Evolutionary conservation across 192 early-diverging fungal genomes (phyloP).

Genomic region (Gamsiella multidivaricata): DNA sequence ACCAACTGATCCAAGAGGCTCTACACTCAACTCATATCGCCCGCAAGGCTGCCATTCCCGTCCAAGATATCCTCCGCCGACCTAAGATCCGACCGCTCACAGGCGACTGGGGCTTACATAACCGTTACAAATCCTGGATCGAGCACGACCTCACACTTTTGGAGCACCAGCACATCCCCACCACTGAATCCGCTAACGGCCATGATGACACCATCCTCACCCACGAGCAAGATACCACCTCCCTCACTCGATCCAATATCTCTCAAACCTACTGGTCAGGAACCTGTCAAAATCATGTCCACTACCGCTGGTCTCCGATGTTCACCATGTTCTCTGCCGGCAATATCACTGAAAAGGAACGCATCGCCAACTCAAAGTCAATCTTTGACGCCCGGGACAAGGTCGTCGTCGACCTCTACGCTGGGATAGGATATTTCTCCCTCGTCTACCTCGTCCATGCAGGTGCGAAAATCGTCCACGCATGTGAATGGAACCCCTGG

Average conservation of each 20-base stretch:
- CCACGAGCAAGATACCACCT: background rate
- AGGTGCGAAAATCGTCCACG: slow-evolving; percentile 50
- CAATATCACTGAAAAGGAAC: slow-evolving; percentile 57
- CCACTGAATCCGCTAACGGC: no score
- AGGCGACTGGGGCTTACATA: slow-evolving; percentile 51
- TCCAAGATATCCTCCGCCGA: slow-evolving; percentile 50
- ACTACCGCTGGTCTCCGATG: slow-evolving; percentile 54
- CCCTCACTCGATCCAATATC: slow-evolving; percentile 16
- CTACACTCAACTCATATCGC: slow-evolving; percentile 47
- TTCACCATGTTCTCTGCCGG: slow-evolving; percentile 59
- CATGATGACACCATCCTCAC: background rate
- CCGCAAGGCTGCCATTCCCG: slow-evolving; percentile 52
- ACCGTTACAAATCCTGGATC: slow-evolving; percentile 46
- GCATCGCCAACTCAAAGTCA: slow-evolving; percentile 46
- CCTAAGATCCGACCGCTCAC: slow-evolving; percentile 50
- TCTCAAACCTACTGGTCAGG: slow-evolving; percentile 33
- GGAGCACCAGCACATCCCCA: slow-evolving; percentile 22
- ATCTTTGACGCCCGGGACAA: slow-evolving; percentile 38
- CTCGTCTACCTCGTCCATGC: slow-evolving; percentile 53
- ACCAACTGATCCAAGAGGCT: slow-evolving; percentile 24
- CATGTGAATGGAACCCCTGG: slow-evolving; percentile 60
- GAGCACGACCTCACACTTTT: slow-evolving; percentile 14
- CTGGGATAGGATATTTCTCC: slow-evolving; percentile 56
- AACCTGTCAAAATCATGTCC: slow-evolving; percentile 52
- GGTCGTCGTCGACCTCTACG: slow-evolving; percentile 55